Evolutionary conservation across 257 asterid genomes (phyloP), one percentile per base, ranked within the genome.

Genomic region (Capsicum rhomboideum): DNA sequence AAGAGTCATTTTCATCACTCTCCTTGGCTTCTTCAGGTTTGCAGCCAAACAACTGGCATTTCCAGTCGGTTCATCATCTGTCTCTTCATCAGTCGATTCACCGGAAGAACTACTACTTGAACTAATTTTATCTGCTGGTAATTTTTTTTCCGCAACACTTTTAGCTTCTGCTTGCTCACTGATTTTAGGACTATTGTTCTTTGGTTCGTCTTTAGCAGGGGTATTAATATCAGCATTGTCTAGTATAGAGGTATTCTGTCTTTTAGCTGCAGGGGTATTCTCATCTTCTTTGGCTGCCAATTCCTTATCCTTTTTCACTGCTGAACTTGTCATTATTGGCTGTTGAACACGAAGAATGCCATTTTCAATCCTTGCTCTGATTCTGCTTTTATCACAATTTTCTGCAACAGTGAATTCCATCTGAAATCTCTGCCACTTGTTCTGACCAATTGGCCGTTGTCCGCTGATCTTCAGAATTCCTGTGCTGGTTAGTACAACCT

Each of bases 311-410:
- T 85, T 84, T 72, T 87, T 78, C 14, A 23, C 85, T 56, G 84
- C 86, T 23, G 87, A 88, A 52, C 85, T 87, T 1, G 85, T 87
- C 72, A 88, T 31, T 55, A 90, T 93, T n/a, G 98, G 95, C 52
- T 84, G 92, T 71, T 82, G 87, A 8, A 95, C 31, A 74, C 85
- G 87, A 12, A 95, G 29, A 59, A 87, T 85, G 9, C 92, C 96
- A 2, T 72, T 90, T 64, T 92, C 97, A 56, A 93, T 93, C 85
- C 87, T 95, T 6, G 95, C 97, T 23, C 82, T 82, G 85, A 94
- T 92, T 80, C 87, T 89, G 72, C 40, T 69, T 72, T 91, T 85
- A 83, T 93, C 94, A 44, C 86, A 87, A 56, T 87, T 87, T 50
- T 89, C 79, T 1, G 94, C 82, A 44, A 95, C 67, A 1, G 87